Percentiles rank a stretch among this genome's conserved stretches.
Evolutionary conservation across 371 early-diverging fungal genomes (phyloP).

Genomic region (Enteropsectra breve): DNA sequence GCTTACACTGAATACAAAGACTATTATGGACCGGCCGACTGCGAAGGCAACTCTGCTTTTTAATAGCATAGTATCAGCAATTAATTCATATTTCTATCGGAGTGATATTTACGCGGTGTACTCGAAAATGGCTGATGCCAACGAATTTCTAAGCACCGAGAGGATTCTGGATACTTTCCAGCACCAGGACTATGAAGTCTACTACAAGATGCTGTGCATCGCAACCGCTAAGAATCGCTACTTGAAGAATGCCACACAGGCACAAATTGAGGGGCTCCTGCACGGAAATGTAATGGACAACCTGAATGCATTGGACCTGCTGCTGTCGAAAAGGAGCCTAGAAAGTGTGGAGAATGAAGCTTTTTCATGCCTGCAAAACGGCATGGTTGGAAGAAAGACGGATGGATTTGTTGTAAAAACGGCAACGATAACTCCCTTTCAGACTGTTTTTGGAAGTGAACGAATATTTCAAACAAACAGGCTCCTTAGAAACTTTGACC

Average conservation of each 20-base stretch:
- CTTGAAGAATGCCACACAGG: slow-evolving; percentile 13
- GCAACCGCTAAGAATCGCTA: neutral
- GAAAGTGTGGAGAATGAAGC: neutral
- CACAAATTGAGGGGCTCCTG: neutral
- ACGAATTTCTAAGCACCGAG: neutral
- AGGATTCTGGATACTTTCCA: no score
- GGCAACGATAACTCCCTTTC: slow-evolving; percentile 26
- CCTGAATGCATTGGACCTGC: neutral
- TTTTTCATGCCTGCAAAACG: neutral
- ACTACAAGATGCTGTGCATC: no score
- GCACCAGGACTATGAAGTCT: no score
- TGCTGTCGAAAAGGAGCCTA: neutral
- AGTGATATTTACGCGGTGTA: neutral
- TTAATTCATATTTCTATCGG: neutral
- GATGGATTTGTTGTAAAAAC: neutral
- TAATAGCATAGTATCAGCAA: neutral
- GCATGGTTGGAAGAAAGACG: neutral
- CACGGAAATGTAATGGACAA: neutral
- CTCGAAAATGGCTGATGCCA: neutral
- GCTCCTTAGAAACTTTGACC: slow-evolving; percentile 60
- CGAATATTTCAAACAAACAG: slow-evolving; percentile 47
- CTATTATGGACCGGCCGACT: neutral
- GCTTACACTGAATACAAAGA: neutral
- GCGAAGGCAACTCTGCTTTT: neutral
- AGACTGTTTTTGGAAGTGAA: slow-evolving; percentile 23